phyloP scores from a whole-genome alignment of 805 yeast species.

The Jamesozyma gamospora region DNA sequence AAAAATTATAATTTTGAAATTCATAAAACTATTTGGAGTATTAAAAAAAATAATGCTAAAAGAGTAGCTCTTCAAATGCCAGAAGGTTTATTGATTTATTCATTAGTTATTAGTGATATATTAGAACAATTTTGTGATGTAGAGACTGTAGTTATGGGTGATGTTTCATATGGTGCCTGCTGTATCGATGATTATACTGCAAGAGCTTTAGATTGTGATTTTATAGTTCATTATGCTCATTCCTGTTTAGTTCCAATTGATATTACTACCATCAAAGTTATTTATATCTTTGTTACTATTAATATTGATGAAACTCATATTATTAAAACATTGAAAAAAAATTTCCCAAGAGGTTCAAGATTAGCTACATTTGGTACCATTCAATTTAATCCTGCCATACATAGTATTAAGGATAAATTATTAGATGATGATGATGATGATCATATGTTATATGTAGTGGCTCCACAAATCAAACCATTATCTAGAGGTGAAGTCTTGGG shows the following conservation, averaged over 20 bases:
- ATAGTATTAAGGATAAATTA: constrained; percentile 56
- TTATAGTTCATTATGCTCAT: constrained; percentile 93
- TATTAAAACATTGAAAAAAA: constrained; percentile 60
- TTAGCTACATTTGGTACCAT: constrained; percentile 90
- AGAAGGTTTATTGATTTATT: constrained; percentile 83
- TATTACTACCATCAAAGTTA: constrained; percentile 77
- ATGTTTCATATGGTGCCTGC: constrained; percentile 97
- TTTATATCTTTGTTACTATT: constrained; percentile 93
- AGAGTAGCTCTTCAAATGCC: constrained; percentile 96
- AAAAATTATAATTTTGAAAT: constrained; percentile 91
- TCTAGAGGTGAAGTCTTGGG: constrained; percentile 96
- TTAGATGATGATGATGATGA: constrained; percentile 37
- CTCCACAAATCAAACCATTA: constrained; percentile 88
- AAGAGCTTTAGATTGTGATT: constrained; percentile 83
- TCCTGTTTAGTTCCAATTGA: constrained; percentile 95
- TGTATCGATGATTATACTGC: constrained; percentile 97
- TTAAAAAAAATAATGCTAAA: constrained; percentile 59
- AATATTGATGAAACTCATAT: constrained; percentile 77
- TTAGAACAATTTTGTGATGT: constrained; percentile 81
- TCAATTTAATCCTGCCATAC: constrained; percentile 92
- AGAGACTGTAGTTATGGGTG: constrained; percentile 94
- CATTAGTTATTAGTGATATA: constrained; percentile 84
- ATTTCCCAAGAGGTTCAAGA: constrained; percentile 53
- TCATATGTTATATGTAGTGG: constrained; percentile 46
- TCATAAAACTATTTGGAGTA: constrained; percentile 92